Evolutionary conservation across 306 rosid genomes (phyloP).

Genomic region (Rosa multiflora): DNA sequence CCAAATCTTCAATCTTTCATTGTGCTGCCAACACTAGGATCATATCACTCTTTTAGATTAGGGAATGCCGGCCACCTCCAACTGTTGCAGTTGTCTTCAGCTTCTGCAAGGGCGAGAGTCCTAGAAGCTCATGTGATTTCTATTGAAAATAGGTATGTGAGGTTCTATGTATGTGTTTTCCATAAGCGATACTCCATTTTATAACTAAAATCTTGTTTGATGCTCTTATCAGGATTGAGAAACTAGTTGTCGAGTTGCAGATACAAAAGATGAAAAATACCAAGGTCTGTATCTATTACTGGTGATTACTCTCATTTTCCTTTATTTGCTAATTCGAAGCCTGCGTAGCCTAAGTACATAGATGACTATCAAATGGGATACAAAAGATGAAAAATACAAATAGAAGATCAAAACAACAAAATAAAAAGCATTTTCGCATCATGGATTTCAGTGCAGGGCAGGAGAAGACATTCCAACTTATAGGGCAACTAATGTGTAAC

Average conservation of each 20-base stretch:
- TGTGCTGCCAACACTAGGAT: too few relatives aligned
- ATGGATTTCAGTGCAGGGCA: too few relatives aligned
- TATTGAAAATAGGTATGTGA: constrained; percentile 17
- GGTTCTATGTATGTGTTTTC: not conserved
- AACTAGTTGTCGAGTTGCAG: constrained; percentile 23
- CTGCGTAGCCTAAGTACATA: not conserved
- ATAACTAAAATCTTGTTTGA: not conserved
- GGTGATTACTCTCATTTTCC: not conserved
- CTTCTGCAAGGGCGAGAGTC: constrained; percentile 26
- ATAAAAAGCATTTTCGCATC: too few relatives aligned
- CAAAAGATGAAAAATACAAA: too few relatives aligned
- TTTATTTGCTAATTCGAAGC: not conserved
- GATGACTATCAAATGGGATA: too few relatives aligned
- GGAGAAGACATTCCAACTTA: too few relatives aligned
- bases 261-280: constrained; percentile 17
- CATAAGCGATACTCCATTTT: not conserved
- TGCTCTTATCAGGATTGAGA: constrained; percentile 11
- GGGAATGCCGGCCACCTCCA: not conserved
- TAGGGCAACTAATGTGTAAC: too few relatives aligned
- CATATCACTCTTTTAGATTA: too few relatives aligned
- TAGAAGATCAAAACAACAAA: too few relatives aligned
- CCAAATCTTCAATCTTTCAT: too few relatives aligned
- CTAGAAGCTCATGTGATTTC: constrained; percentile 21
- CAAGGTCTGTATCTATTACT: constrained; percentile 23
- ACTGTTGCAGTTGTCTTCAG: constrained; percentile 14